These are phyloP conservation scores for Eucalyptus sp. DNA, from an alignment of 345 rosid genomes.

Conservation along the genomic window DNA sequence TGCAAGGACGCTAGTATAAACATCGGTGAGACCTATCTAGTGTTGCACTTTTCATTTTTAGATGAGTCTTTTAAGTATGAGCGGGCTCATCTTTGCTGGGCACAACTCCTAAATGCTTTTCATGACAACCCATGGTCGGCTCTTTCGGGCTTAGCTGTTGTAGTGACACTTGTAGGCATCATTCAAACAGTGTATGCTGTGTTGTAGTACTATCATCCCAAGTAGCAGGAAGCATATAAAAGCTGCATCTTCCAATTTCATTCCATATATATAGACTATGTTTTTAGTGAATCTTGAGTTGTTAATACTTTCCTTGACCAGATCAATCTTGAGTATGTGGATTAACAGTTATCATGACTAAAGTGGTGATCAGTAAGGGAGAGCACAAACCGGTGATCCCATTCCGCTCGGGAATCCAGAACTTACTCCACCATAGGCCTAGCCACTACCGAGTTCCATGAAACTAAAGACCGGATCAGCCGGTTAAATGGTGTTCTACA, in stretches of 20 bases:
- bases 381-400: too few species aligned
- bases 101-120: background rate
- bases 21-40: background rate
- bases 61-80: background rate
- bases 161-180: background rate
- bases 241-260: background rate
- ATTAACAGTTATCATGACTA: too few species aligned
- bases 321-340: too few species aligned
- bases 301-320: too few species aligned
- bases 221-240: background rate
- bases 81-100: background rate
- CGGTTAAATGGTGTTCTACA: background rate
- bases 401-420: too few species aligned
- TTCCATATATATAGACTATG: background rate
- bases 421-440: too few species aligned
- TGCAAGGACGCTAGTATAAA: too few species aligned
- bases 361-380: too few species aligned
- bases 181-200: background rate
- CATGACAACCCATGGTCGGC: background rate
- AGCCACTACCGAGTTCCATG: background rate
- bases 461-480: background rate
- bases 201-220: background rate
- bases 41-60: background rate
- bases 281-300: too few species aligned
- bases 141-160: too few species aligned